Percentiles rank a stretch among this genome's conserved stretches.
phyloP scores from a whole-genome alignment of 75 land plant genomes.

The Pinus albicaulis region DNA sequence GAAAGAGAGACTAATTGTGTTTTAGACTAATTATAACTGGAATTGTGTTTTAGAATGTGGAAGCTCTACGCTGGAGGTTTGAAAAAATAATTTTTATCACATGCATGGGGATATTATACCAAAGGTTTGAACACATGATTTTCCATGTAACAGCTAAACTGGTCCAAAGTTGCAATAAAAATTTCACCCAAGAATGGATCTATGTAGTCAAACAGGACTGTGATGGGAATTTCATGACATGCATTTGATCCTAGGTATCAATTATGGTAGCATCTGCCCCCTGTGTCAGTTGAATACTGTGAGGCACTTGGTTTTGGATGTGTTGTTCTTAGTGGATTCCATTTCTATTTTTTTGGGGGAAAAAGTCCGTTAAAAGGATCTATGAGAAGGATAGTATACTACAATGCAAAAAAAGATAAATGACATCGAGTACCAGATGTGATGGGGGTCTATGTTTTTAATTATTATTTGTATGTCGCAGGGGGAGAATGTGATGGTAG shows the following conservation, averaged over 20 bases:
- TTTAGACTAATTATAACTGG: no score
- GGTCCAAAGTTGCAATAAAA: no score
- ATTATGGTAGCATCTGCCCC: conserved; percentile 81
- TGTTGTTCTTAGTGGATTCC: conserved; percentile 84
- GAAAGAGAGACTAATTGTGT: no score
- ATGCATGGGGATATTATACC: no score
- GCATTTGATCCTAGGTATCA: conserved; percentile 79
- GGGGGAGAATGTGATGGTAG: conserved; percentile 83
- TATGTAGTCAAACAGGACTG: conserved; percentile 74
- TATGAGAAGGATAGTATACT: conserved; percentile 73
- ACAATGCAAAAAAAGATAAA: conserved; percentile 75
- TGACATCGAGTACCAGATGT: conserved; percentile 88
- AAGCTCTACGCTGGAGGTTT: no score
- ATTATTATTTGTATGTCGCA: conserved; percentile 80
- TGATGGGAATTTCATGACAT: conserved; percentile 72
- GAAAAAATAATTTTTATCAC: no score
- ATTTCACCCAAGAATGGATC: conserved; percentile 54
- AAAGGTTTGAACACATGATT: no score
- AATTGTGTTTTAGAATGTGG: no score
- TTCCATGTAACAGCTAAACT: no score
- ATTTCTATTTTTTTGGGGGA: conserved; percentile 83
- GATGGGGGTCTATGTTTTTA: conserved; percentile 76
- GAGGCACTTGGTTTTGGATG: conserved; percentile 78
- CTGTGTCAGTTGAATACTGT: conserved; percentile 69
- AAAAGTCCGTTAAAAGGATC: conserved; percentile 66